Conservation (phyloP, 2,329 filamentous ascomycete genomes). For the Beauveria pseudobassiana region DNA sequence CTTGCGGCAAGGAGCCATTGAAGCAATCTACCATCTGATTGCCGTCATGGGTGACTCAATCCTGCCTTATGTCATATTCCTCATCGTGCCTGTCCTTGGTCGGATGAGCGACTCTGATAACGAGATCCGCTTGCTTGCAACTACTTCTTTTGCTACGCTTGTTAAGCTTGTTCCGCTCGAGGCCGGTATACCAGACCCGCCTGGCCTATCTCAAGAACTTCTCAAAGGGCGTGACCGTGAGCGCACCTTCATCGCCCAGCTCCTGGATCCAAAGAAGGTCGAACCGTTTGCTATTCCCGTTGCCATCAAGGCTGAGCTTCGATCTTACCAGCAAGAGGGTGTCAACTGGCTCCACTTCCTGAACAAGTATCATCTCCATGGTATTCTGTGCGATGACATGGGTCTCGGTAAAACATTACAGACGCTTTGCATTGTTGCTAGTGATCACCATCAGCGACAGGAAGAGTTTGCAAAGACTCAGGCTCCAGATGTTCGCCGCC, state of each 20-base stretch:
- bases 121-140: slow-evolving; percentile 87
- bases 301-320: slow-evolving; percentile 90
- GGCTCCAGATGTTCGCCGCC: slow-evolving; percentile 65
- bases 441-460: slow-evolving; percentile 88
- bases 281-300: slow-evolving; percentile 91
- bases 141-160: slow-evolving; percentile 91
- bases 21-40: slow-evolving; percentile 94
- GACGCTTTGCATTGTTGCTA: slow-evolving; percentile 95
- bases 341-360: slow-evolving; percentile 98
- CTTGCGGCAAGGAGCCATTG: slow-evolving; percentile 86
- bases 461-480: slow-evolving; percentile 83
- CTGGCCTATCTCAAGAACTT: slow-evolving; percentile 80
- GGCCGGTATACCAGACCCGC: slow-evolving; percentile 93
- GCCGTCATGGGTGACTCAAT: slow-evolving; percentile 97
- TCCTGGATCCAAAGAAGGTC: slow-evolving; percentile 94
- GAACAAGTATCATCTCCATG: slow-evolving; percentile 95
- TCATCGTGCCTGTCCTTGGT: slow-evolving; percentile 92
- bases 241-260: slow-evolving; percentile 91
- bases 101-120: slow-evolving; percentile 98
- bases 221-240: slow-evolving; percentile 88
- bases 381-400: slow-evolving; percentile 99
- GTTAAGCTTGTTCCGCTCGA: slow-evolving; percentile 96
- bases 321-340: slow-evolving; percentile 96
- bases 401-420: slow-evolving; percentile 96
- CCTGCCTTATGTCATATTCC: slow-evolving; percentile 95